phyloP scores from a whole-genome alignment of 768 basidiomycete genomes.

The Psilocybe cyanescens region DNA sequence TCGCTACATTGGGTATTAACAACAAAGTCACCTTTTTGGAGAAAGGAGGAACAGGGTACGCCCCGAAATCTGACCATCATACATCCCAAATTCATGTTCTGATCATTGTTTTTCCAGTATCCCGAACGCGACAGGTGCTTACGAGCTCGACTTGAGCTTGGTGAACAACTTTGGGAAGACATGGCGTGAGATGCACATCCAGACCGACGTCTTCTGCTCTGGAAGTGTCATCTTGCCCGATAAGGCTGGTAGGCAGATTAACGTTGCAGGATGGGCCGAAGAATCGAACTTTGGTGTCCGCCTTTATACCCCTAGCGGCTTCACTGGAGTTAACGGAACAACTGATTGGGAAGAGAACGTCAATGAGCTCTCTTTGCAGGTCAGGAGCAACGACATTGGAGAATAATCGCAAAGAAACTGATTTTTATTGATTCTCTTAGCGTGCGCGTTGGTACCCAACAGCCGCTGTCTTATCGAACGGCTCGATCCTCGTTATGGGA shows the following conservation, averaged over 20 bases:
- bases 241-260: constrained; percentile 66
- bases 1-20: constrained; percentile 79
- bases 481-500: constrained; percentile 73
- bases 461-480: constrained; percentile 72
- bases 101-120: constrained; percentile 34
- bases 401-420: background rate
- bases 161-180: constrained; percentile 50
- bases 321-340: constrained; percentile 68
- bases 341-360: constrained; percentile 83
- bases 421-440: constrained; percentile 29
- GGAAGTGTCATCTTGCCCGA: constrained; percentile 77
- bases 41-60: constrained; percentile 67
- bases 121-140: constrained; percentile 73
- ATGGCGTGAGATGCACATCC: constrained; percentile 79
- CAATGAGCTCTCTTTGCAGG: constrained; percentile 61
- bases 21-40: constrained; percentile 84
- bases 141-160: constrained; percentile 73
- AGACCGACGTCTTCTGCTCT: constrained; percentile 83
- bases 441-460: constrained; percentile 75
- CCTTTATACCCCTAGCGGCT: constrained; percentile 73
- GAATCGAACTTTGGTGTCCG: constrained; percentile 75
- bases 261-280: constrained; percentile 73
- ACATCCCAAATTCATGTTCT: background rate
- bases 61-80: background rate
- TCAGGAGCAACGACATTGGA: constrained; percentile 25